Conservation (phyloP, 306 rosid genomes). For the Vigna hirtella region DNA sequence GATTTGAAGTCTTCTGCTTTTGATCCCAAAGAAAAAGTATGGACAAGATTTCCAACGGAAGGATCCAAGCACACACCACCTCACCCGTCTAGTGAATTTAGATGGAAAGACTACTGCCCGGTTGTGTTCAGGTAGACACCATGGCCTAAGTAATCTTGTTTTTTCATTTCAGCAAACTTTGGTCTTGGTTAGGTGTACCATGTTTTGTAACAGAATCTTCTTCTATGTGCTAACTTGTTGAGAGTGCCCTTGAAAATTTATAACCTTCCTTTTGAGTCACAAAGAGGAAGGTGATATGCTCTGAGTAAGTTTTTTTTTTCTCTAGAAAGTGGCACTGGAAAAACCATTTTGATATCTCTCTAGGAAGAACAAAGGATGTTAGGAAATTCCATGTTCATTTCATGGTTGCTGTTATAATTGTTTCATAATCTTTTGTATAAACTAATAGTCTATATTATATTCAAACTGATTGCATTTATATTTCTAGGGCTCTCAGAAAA, state of each 20-base stretch:
- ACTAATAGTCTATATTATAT: slow-evolving; percentile 16
- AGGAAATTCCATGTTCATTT: neutral
- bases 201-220: slow-evolving; percentile 27
- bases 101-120: slow-evolving; percentile 98
- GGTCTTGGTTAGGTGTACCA: slow-evolving; percentile 10
- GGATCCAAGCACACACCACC: slow-evolving; percentile 98
- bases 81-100: slow-evolving; percentile 83
- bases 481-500: slow-evolving; percentile 88
- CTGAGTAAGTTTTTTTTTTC: slow-evolving; percentile 19
- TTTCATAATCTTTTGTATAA: slow-evolving; percentile 4
- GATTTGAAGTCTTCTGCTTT: slow-evolving; percentile 90
- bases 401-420: neutral
- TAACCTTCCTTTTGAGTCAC: slow-evolving; percentile 29
- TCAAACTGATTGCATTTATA: slow-evolving; percentile 40
- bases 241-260: slow-evolving; percentile 37
- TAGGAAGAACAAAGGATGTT: neutral
- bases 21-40: slow-evolving; percentile 91
- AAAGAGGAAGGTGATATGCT: slow-evolving; percentile 18
- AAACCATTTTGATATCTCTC: neutral
- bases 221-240: slow-evolving; percentile 16
- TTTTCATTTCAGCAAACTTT: neutral
- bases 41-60: slow-evolving; percentile 96
- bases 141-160: slow-evolving; percentile 25
- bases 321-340: neutral
- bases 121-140: slow-evolving; percentile 84